Base-by-base conservation (phyloP, 768 basidiomycete genomes). In the Boletus patriciae region DNA sequence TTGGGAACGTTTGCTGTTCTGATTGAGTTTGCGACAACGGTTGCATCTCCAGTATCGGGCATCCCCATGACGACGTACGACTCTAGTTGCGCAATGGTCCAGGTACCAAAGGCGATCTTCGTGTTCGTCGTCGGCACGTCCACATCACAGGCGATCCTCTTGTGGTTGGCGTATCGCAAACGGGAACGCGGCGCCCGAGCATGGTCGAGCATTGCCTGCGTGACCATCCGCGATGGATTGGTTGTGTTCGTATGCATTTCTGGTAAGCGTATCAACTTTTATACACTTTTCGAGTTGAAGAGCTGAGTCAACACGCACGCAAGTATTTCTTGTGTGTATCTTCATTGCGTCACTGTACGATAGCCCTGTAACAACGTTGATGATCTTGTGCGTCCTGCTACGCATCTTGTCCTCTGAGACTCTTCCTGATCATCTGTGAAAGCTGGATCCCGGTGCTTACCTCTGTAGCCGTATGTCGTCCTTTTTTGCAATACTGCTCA, bases 161-260 rank as follows among this genome's bases (percentile, higher is more conserved):
- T 70, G 21, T 60, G 52, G 58, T 40, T 69, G 45, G 54, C 59
- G 9, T 66, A 42, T 46, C 62, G 54, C 41, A 64, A 59, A 44
- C 59, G 56, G 21, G 27, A 54, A 7, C 50, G 15, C 10, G 31
- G n/a, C 19, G 13, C 12, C 23, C 57, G 37, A 45, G 15, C 25
- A 11, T 46, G 55, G 29, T 15, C 34, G 9, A 47, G 41, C 10
- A 41, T 64, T 29, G 57, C 56, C 13, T 67, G 54, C 18, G 38
- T 66, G 1, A 70, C 68, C 12, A 63, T 69, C 16, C 61, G 68
- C 3, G 68, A 69, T 25, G 64, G 68, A 29, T 6, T 62, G 3
- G 3, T 62, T 2, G 59, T 53, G 6, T 69, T 70, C 6, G 6
- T 15, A 2, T 57, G 44, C 10, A 9, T 69, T 18, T 15, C 21